A percentile compares a stretch with the other conserved stretches of the same genome.
Evolutionary conservation across 371 early-diverging fungal genomes (phyloP).

Genomic region (Blyttiomyces sp.): DNA sequence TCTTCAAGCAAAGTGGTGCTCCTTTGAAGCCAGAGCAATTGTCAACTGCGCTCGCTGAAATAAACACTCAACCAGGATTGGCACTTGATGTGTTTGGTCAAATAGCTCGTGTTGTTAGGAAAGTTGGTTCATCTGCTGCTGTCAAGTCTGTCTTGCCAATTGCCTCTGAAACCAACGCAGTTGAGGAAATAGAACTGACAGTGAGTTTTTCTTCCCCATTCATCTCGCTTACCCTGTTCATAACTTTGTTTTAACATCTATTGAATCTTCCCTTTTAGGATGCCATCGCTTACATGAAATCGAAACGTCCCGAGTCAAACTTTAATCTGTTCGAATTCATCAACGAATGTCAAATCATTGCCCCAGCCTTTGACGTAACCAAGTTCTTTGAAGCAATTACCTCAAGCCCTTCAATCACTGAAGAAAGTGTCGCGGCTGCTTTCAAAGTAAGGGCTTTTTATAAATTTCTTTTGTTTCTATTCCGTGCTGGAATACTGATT

Average conservation of each 20-base stretch:
- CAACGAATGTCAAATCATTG: constrained; percentile 6
- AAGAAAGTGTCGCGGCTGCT: constrained; percentile 7
- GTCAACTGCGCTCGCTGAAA: no score
- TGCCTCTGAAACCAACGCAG: neutral
- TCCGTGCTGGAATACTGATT: neutral
- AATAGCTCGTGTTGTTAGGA: no score
- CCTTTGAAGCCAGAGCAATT: neutral
- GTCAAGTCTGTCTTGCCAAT: neutral
- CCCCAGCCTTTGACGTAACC: constrained; percentile 14
- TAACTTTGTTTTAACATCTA: no score
- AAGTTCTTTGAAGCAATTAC: constrained; percentile 17
- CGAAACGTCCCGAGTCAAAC: constrained; percentile 1
- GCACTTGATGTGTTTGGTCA: no score
- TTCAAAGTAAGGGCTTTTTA: constrained; percentile 6
- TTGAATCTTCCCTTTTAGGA: constrained; percentile 1
- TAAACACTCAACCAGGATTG: no score
- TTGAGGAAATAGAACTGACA: constrained; percentile 6
- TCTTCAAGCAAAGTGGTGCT: constrained; percentile 6
- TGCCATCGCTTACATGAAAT: neutral
- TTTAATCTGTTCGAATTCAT: constrained; percentile 16
- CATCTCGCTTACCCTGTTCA: no score
- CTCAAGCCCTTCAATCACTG: constrained; percentile 2
- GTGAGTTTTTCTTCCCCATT: neutral
- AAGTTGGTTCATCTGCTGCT: neutral
- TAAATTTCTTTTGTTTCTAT: neutral